phyloP scores from a whole-genome alignment of 2,329 filamentous ascomycete genomes.

The Neonectria magnoliae region DNA sequence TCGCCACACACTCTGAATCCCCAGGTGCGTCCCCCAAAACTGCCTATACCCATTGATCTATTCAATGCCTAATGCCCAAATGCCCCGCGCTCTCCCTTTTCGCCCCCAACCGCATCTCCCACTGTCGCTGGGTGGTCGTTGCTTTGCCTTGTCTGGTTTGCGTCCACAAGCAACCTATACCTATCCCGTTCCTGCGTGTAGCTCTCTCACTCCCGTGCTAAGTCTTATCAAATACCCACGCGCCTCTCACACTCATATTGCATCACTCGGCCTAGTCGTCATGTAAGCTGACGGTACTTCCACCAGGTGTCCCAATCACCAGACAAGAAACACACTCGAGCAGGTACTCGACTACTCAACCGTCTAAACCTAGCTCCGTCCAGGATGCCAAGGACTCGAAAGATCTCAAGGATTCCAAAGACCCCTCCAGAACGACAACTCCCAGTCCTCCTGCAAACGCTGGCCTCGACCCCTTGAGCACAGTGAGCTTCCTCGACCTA shows the following conservation, averaged over 20 bases:
- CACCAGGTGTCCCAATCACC: slow-evolving; percentile 35
- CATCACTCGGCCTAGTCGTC: neutral
- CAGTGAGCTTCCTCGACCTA: slow-evolving; percentile 39
- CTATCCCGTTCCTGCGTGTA: neutral
- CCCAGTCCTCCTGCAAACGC: slow-evolving; percentile 38
- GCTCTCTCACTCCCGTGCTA: neutral
- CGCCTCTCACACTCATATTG: neutral
- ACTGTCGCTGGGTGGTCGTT: slow-evolving; percentile 8
- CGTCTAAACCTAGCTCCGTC: slow-evolving; percentile 71
- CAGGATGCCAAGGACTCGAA: slow-evolving; percentile 49
- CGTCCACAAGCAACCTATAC: too few relatives aligned
- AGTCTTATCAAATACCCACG: neutral
- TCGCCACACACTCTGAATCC: slow-evolving; percentile 42
- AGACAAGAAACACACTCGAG: slow-evolving; percentile 38
- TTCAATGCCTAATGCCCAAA: neutral
- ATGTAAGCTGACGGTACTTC: slow-evolving; percentile 41
- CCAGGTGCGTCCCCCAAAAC: slow-evolving; percentile 41
- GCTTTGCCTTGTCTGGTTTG: neutral
- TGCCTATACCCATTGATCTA: neutral
- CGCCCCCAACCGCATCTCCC: neutral
- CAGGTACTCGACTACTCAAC: slow-evolving; percentile 42
- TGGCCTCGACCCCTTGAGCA: slow-evolving; percentile 53
- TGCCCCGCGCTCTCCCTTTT: neutral
- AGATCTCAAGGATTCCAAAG: slow-evolving; percentile 47
- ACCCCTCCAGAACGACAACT: slow-evolving; percentile 39